phyloP scores from a whole-genome alignment of 2,329 filamentous ascomycete genomes.

The Fusarium sp. region DNA sequence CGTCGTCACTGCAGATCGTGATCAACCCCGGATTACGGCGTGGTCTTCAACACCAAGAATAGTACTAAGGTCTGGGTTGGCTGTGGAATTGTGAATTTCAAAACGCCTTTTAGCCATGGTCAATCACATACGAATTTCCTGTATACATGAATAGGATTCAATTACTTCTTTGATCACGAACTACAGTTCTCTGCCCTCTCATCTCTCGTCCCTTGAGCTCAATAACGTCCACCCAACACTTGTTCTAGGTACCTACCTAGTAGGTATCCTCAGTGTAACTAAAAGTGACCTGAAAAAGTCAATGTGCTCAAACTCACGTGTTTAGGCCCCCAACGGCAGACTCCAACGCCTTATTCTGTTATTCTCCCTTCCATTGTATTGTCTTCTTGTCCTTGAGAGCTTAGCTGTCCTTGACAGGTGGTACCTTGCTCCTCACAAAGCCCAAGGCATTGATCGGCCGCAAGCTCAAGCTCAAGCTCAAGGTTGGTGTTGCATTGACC shows the following conservation, averaged over 20 bases:
- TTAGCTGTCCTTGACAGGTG: not conserved
- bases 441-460: not conserved
- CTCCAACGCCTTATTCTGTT: conserved; percentile 1
- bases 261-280: not conserved
- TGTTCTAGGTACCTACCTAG: not conserved
- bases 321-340: conserved; percentile 27
- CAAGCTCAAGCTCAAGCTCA: not conserved
- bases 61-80: not conserved
- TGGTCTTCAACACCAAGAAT: conserved; percentile 14
- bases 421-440: not conserved
- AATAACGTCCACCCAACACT: conserved; percentile 16
- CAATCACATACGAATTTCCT: not conserved
- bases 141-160: not conserved
- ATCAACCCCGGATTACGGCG: conserved; percentile 22
- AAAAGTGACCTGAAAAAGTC: conserved; percentile 13
- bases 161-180: not conserved
- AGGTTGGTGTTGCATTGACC: conserved; percentile 24
- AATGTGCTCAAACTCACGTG: conserved; percentile 32
- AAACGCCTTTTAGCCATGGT: not conserved
- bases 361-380: conserved; percentile 14
- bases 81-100: not conserved
- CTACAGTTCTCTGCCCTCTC: not conserved
- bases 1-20: conserved; percentile 26
- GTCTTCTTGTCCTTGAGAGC: not conserved
- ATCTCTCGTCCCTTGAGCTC: conserved; percentile 2